Conservation (phyloP, 805 yeast species). For the Millerozyma acaciae region DNA sequence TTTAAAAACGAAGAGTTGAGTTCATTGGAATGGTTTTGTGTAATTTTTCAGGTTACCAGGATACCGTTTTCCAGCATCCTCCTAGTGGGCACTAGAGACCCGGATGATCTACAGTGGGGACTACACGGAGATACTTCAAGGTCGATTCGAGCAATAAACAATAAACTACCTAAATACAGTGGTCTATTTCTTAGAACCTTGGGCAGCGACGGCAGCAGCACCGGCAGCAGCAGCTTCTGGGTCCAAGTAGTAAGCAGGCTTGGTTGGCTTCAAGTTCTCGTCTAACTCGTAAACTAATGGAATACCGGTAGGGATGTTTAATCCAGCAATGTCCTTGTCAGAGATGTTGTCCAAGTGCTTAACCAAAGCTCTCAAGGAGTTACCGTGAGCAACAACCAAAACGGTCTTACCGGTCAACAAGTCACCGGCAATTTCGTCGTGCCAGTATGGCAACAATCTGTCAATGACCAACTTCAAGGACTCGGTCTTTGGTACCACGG, state of each 20-base stretch:
- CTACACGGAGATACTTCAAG: too few species aligned
- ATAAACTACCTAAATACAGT: too few species aligned
- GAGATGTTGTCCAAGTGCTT: constrained; percentile 93
- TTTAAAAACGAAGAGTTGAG: too few species aligned
- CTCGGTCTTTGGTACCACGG: constrained; percentile 88
- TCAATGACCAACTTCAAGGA: constrained; percentile 92
- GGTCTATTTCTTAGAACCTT: constrained; percentile 62
- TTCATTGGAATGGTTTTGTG: too few species aligned
- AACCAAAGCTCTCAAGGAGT: constrained; percentile 94
- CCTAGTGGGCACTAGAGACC: too few species aligned
- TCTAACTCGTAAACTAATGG: constrained; percentile 97
- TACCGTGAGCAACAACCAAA: constrained; percentile 94
- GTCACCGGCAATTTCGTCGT: constrained; percentile 83
- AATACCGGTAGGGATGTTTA: constrained; percentile 98
- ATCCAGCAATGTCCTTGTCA: constrained; percentile 86
- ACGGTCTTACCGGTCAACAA: constrained; percentile 86
- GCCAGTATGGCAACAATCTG: constrained; percentile 96
- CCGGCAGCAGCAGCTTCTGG: constrained; percentile 99
- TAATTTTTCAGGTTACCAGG: too few species aligned
- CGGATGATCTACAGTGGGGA: too few species aligned
- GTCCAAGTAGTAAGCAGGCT: constrained; percentile 94
- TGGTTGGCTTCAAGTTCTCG: constrained; percentile 78
- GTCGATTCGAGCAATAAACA: too few species aligned
- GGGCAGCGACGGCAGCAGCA: constrained; percentile 98
- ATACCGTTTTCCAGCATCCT: too few species aligned